Base-by-base conservation (phyloP, 352 stramenopile species). In the Globisporangium ultimum region DNA sequence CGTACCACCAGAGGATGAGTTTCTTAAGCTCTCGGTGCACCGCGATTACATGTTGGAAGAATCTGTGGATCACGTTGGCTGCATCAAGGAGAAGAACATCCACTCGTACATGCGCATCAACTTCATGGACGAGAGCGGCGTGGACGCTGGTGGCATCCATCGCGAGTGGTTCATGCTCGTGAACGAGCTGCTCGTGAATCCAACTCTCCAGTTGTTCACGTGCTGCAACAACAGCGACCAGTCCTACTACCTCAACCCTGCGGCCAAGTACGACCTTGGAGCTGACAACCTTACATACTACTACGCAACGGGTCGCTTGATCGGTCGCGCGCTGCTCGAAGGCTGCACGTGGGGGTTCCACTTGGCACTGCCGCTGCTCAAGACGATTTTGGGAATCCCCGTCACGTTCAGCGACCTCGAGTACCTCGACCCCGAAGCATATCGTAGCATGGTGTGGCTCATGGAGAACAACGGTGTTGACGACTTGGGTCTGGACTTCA, bases 371-470 rank as follows among this genome's bases (percentile, higher is more conserved):
- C 91, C 97, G 48, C 71, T 99, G 55, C 97, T 99, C 69, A 99
- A 99, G 74, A 88, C 98, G 59, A 89, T 99, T n/a, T 75, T 98
- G 9, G 96, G 91, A 46, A 95, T 95, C 59, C 96, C 97, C 2
- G 80, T 99, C n/a, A 93, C 82, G 2, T 96, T 99, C 53, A 58
- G 54, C 9, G 77, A 87, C 51, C 55, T 83, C 18, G 72, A 70
- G 38, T 70, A 66, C 22, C 61, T 81, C n/a, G 77, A 85, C 18
- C 63, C 70, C 0, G 71, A 76, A 15, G 53, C 61, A 15, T 79
- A 78, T 61, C 82, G 81, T 55, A 79, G 61, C 55, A 36, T 88
- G 24, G 3, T 67, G 42, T 88, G 77, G 72, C 70, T 88, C 43
- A 20, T 84, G 1, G 60, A 77, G 40, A 63, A 79, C 40, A 56